Evolutionary conservation across 139 green algal species (phyloP).

Genomic region (Coelastrella sp.): DNA sequence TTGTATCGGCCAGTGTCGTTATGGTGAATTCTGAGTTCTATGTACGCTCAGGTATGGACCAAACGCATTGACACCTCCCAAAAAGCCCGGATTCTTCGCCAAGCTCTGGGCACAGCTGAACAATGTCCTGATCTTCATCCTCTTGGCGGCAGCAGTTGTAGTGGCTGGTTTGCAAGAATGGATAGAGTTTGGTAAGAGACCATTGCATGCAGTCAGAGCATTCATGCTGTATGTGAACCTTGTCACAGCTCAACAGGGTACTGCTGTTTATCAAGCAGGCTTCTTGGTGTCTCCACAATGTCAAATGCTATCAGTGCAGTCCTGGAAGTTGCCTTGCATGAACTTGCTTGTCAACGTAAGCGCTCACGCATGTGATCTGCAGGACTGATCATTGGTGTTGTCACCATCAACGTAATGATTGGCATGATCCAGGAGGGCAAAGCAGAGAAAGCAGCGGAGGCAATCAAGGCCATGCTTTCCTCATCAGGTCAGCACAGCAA

Average conservation of each 20-base stretch:
- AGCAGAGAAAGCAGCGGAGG: slow-evolving; percentile 58
- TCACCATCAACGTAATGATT: slow-evolving; percentile 53
- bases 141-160: slow-evolving; percentile 46
- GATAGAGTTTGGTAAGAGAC: neutral
- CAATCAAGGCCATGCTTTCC: slow-evolving; percentile 61
- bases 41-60: slow-evolving; percentile 44
- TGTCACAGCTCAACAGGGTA: no score
- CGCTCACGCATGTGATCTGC: neutral
- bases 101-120: slow-evolving; percentile 53
- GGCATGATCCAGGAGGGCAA: slow-evolving; percentile 57
- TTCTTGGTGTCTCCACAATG: slow-evolving; percentile 50
- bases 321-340: no score
- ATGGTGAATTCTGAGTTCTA: neutral
- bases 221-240: no score
- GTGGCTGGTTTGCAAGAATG: slow-evolving; percentile 40
- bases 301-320: no score
- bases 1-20: neutral
- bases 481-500: slow-evolving; percentile 33
- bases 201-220: neutral
- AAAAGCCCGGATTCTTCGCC: slow-evolving; percentile 49
- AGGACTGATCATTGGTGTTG: slow-evolving; percentile 52
- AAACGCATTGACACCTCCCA: slow-evolving; percentile 52
- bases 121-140: slow-evolving; percentile 54
- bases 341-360: neutral
- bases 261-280: neutral